phyloP scores from a whole-genome alignment of 495 filamentous ascomycete species.

The Penicillium daleae region DNA sequence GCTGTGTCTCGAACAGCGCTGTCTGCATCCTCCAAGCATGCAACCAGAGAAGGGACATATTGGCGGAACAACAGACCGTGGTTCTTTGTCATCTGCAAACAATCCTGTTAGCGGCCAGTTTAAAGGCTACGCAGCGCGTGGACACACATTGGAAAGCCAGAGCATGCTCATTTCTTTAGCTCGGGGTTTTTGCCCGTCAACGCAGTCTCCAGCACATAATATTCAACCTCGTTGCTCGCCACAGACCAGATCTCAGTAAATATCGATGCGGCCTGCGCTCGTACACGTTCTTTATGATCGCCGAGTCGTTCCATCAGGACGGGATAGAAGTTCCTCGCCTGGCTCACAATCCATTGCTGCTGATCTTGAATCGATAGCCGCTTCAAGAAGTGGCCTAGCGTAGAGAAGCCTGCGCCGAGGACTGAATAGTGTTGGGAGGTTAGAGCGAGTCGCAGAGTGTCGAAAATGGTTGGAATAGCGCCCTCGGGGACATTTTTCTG shows the following conservation, averaged over 20 bases:
- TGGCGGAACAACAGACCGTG: constrained; percentile 75
- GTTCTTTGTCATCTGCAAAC: constrained; percentile 71
- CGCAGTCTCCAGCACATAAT: constrained; percentile 73
- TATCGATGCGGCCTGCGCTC: constrained; percentile 68
- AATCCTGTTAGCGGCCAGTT: constrained; percentile 11
- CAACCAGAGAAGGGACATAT: constrained; percentile 82
- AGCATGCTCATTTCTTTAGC: constrained; percentile 82
- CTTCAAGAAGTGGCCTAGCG: constrained; percentile 81
- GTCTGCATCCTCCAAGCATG: constrained; percentile 87
- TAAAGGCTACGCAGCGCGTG: constrained; percentile 13
- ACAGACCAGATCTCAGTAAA: constrained; percentile 72
- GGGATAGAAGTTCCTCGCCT: constrained; percentile 66
- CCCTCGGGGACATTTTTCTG: constrained; percentile 79
- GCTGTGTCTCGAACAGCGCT: constrained; percentile 81
- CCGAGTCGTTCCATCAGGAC: constrained; percentile 83
- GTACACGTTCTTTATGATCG: constrained; percentile 82
- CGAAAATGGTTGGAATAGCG: constrained; percentile 73
- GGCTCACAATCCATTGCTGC: constrained; percentile 65
- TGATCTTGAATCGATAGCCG: constrained; percentile 81
- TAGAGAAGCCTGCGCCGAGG: constrained; percentile 77
- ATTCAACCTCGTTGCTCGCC: constrained; percentile 72
- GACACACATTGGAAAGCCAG: constrained; percentile 72
- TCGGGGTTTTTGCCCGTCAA: constrained; percentile 78
- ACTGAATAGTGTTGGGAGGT: constrained; percentile 70
- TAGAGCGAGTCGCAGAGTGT: constrained; percentile 69